Evolutionary conservation across 345 rosid genomes (phyloP).

Genomic region (Turnera subulata): DNA sequence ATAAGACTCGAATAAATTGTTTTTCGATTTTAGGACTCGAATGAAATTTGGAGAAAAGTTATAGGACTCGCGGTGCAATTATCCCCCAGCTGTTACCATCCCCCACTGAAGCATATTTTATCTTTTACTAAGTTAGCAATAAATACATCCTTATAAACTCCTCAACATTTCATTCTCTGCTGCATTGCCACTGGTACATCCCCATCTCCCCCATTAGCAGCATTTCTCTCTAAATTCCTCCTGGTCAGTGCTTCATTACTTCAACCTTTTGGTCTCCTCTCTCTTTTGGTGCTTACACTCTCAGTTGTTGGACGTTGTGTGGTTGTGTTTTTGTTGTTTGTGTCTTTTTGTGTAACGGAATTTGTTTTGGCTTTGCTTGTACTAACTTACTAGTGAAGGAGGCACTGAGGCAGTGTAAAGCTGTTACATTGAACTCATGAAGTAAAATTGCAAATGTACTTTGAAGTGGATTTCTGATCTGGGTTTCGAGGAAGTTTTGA

Average conservation of each 20-base stretch:
- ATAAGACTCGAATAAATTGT: no score
- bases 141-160: slow-evolving; percentile 32
- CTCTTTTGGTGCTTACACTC: background rate
- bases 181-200: background rate
- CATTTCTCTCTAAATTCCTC: slow-evolving; percentile 36
- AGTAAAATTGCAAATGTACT: background rate
- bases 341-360: background rate
- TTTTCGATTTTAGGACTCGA: no score
- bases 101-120: slow-evolving; percentile 4
- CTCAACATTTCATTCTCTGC: slow-evolving; percentile 6
- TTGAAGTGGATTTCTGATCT: slow-evolving; percentile 18
- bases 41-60: no score
- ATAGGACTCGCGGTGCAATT: no score
- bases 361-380: slow-evolving; percentile 11
- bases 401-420: no score
- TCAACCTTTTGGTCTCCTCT: slow-evolving; percentile 11
- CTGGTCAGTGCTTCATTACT: slow-evolving; percentile 18
- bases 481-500: slow-evolving; percentile 10
- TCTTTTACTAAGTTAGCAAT: background rate
- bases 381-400: background rate
- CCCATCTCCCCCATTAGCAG: background rate
- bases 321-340: slow-evolving; percentile 1
- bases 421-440: no score
- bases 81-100: slow-evolving; percentile 10
- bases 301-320: slow-evolving; percentile 19